A percentile compares a stretch with the other conserved stretches of the same genome.
Evolutionary conservation across 257 asterid genomes (phyloP).

Genomic region (Salvia hispanica): DNA sequence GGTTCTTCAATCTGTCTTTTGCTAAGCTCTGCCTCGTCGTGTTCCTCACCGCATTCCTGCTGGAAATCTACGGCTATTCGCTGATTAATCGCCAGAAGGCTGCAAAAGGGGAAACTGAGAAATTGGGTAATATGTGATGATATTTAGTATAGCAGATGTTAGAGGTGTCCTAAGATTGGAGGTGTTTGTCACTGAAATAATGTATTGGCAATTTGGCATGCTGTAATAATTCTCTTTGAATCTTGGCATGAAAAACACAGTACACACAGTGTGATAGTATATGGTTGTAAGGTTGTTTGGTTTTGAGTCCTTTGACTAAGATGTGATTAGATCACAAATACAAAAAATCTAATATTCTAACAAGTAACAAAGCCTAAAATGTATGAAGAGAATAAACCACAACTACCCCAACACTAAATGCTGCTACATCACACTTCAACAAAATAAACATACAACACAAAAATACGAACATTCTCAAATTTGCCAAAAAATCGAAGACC

Average conservation of each 20-base stretch:
- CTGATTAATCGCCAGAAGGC: slow-evolving; percentile 19
- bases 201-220: not conserved
- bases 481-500: too few relatives aligned
- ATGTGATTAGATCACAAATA: not conserved
- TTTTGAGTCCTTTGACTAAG: not conserved
- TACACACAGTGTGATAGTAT: not conserved
- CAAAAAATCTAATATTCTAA: too few relatives aligned
- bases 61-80: slow-evolving; percentile 40
- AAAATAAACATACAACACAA: too few relatives aligned
- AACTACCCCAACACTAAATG: too few relatives aligned
- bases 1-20: slow-evolving; percentile 46
- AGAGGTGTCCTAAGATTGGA: slow-evolving; percentile 13
- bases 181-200: slow-evolving; percentile 12
- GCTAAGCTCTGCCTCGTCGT: slow-evolving; percentile 41
- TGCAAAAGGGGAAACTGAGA: too few relatives aligned
- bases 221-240: not conserved
- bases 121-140: too few relatives aligned
- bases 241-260: not conserved
- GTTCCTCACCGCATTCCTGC: slow-evolving; percentile 41
- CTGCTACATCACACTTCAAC: too few relatives aligned
- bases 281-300: too few relatives aligned
- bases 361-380: too few relatives aligned
- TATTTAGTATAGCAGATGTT: not conserved
- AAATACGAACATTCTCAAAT: too few relatives aligned
- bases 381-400: too few relatives aligned